Percentiles rank a stretch among this genome's conserved stretches.
Evolutionary conservation across 2,329 filamentous ascomycete genomes (phyloP).

Genomic region (Thielaviopsis musarum): DNA sequence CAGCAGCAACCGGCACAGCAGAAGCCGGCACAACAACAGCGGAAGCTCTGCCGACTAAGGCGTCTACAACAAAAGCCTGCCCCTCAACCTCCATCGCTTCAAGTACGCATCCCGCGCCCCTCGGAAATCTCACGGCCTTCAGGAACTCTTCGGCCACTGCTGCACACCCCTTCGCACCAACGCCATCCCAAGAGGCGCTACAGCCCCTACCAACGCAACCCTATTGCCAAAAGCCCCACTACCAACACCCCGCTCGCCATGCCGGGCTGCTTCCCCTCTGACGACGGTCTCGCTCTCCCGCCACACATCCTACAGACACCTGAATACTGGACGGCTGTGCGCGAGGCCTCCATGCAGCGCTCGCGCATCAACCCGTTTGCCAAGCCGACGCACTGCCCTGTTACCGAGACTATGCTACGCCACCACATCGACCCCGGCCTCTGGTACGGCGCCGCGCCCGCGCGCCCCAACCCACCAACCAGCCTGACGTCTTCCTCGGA

Average conservation of each 20-base stretch:
- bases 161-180: neutral
- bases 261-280: slow-evolving; percentile 20
- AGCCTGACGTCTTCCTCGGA: too few relatives aligned
- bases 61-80: too few relatives aligned
- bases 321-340: slow-evolving; percentile 6
- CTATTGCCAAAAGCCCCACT: neutral
- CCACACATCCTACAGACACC: neutral
- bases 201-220: slow-evolving; percentile 2
- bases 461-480: neutral
- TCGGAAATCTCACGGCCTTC: neutral
- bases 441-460: slow-evolving; percentile 5
- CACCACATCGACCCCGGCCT: slow-evolving; percentile 3
- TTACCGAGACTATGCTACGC: neutral
- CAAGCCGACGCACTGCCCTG: neutral
- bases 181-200: neutral
- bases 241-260: neutral
- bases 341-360: slow-evolving; percentile 4
- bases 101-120: too few relatives aligned
- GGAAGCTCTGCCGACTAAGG: too few relatives aligned
- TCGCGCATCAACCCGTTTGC: slow-evolving; percentile 6
- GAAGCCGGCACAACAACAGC: too few relatives aligned
- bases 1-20: too few relatives aligned
- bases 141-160: too few relatives aligned
- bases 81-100: too few relatives aligned
- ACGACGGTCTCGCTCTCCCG: neutral